A percentile compares a stretch with the other conserved stretches of the same genome.
Evolutionary conservation across 2,329 filamentous ascomycete species (phyloP).

Genomic region (Ampelomyces quisqualis): DNA sequence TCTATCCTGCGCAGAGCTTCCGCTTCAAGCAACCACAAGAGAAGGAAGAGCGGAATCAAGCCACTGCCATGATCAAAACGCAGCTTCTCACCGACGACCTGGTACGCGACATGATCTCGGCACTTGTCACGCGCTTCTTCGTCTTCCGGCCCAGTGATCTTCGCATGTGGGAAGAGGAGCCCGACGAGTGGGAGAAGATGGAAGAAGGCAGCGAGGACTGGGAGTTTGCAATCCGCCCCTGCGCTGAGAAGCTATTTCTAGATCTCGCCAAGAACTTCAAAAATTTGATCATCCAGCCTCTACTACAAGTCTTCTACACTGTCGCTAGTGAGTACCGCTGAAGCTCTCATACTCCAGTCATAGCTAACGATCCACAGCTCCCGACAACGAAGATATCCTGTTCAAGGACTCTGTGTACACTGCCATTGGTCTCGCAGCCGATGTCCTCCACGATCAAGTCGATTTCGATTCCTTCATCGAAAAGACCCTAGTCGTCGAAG

Average conservation of each 20-base stretch:
- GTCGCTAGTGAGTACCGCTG: constrained; percentile 61
- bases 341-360: constrained; percentile 7
- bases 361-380: constrained; percentile 43
- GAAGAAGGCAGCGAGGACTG: constrained; percentile 80
- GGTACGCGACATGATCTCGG: constrained; percentile 77
- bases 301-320: constrained; percentile 79
- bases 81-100: constrained; percentile 75
- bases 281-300: constrained; percentile 71
- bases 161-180: constrained; percentile 89
- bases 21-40: constrained; percentile 74
- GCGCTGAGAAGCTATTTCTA: constrained; percentile 89
- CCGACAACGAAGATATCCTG: constrained; percentile 67
- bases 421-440: constrained; percentile 81
- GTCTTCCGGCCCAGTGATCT: constrained; percentile 83
- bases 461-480: constrained; percentile 82
- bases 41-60: constrained; percentile 72
- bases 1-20: constrained; percentile 77
- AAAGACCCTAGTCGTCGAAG: constrained; percentile 74
- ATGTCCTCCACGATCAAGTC: constrained; percentile 70
- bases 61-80: constrained; percentile 67
- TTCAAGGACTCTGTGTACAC: constrained; percentile 95
- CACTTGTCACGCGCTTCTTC: constrained; percentile 84
- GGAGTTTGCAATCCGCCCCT: constrained; percentile 90
- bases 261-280: constrained; percentile 91
- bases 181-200: constrained; percentile 91